Base-by-base conservation (phyloP, 129 eudicot species). In the Centella asiatica region DNA sequence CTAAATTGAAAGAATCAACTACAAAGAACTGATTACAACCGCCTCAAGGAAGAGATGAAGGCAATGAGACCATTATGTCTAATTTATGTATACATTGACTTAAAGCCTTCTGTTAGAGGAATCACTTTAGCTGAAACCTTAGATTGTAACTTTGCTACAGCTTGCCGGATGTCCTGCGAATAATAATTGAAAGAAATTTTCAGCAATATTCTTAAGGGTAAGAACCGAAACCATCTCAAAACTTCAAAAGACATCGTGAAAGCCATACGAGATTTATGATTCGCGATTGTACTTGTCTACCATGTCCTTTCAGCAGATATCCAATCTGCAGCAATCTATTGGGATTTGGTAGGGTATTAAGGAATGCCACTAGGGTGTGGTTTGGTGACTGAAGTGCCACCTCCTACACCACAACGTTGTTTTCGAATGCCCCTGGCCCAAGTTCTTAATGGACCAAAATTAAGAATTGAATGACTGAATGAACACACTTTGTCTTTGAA, bases 51-150 rank as follows among this genome's bases (percentile, higher is more conserved):
- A 34, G 11, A n/a, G n/a, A 1, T 0, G n/a, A 10, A 58, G 63
- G 45, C 22, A 85, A 66, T 55, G 77, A 90, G 82, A 87, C 69
- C 79, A 73, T 79, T 22, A 87, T 68, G 31, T 81, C 87, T 9
- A 58, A 20, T n/a, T 57, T 63, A 77, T 26, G 69, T 19, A 73
- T 90, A 57, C 80, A 60, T 68, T 33, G 95, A 90, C 58, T 84
- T 81, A 66, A 90, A 90, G 34, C 98, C 98, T 78, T 90, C 98
- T 9, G 95, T 90, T 54, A 90, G 85, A 8, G 85, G 83, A 39
- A 70, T 71, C 65, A 90, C 95, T 70, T 90, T 87, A 8, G 84
- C 94, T 26, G 83, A 70, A 42, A 90, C 87, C 79, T 78, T 86
- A 1, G 90, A 66, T 68, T 90, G 98, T 80, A 90, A 73, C 77